Evolutionary conservation across 2,329 filamentous ascomycete genomes (phyloP).

Genomic region (Xylaria arbuscula): DNA sequence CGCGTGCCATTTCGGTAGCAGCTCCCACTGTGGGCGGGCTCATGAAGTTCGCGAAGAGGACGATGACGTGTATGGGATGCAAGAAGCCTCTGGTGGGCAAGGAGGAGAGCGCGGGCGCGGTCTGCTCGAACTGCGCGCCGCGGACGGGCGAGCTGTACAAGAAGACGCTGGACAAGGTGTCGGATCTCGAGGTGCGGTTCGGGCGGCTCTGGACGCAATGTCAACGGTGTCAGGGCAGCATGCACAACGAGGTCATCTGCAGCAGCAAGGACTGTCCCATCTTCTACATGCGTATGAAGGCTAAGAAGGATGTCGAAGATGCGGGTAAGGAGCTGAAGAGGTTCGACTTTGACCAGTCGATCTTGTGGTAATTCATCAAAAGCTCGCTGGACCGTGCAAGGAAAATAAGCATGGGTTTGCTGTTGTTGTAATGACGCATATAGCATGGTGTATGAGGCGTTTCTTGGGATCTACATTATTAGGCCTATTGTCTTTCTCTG

Average conservation of each 20-base stretch:
- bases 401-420: slow-evolving; percentile 1
- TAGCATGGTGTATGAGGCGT: slow-evolving; percentile 39
- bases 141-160: slow-evolving; percentile 93
- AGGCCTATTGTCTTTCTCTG: not conserved
- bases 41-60: slow-evolving; percentile 99
- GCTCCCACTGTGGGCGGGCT: slow-evolving; percentile 90
- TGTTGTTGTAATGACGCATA: slow-evolving; percentile 32
- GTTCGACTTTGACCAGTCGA: slow-evolving; percentile 87
- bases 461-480: slow-evolving; percentile 17
- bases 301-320: slow-evolving; percentile 98
- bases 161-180: slow-evolving; percentile 86
- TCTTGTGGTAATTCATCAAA: slow-evolving; percentile 61
- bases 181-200: slow-evolving; percentile 92
- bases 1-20: slow-evolving; percentile 91
- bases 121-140: slow-evolving; percentile 86
- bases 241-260: slow-evolving; percentile 99
- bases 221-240: slow-evolving; percentile 95
- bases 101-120: slow-evolving; percentile 83
- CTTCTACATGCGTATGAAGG: slow-evolving; percentile 99
- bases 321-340: slow-evolving; percentile 87
- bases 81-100: slow-evolving; percentile 91
- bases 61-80: slow-evolving; percentile 97
- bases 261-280: slow-evolving; percentile 96
- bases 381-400: slow-evolving; percentile 36
- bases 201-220: slow-evolving; percentile 97